phyloP scores from a whole-genome alignment of 2,329 filamentous ascomycete species.

The Parafenestella ontariensis region DNA sequence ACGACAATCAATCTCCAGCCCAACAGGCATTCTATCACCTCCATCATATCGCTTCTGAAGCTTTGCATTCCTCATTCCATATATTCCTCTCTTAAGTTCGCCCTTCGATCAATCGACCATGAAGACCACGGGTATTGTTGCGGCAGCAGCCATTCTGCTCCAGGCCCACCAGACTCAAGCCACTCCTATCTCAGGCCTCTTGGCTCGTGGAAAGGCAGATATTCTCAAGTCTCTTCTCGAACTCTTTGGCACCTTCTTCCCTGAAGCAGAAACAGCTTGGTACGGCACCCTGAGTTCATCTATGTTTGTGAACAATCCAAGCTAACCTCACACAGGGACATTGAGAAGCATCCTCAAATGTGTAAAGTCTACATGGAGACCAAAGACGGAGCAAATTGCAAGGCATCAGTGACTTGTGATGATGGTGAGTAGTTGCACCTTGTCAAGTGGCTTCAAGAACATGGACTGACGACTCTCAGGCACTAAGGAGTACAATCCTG shows the following conservation, averaged over 20 bases:
- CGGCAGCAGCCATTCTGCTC: not conserved
- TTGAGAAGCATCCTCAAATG: not conserved
- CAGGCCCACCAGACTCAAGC: not conserved
- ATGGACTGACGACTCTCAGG: too few relatives aligned
- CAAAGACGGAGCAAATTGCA: constrained; percentile 9
- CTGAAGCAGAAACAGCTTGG: not conserved
- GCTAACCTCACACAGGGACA: not conserved
- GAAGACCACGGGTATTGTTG: not conserved
- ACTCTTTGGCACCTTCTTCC: not conserved
- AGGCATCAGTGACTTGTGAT: constrained; percentile 6
- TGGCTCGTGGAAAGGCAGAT: not conserved
- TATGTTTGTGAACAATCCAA: not conserved
- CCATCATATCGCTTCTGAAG: not conserved
- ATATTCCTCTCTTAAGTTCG: not conserved
- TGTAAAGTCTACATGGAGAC: constrained; percentile 11
- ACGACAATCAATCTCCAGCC: not conserved
- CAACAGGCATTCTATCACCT: constrained; percentile 9
- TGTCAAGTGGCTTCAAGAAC: too few relatives aligned
- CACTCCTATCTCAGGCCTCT: not conserved
- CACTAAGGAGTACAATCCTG: constrained; percentile 14
- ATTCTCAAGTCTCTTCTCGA: not conserved
- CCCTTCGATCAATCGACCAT: not conserved
- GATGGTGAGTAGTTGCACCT: too few relatives aligned
- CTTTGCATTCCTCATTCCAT: not conserved
- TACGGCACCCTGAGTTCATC: not conserved